phyloP scores from a whole-genome alignment of 2,329 filamentous ascomycete species.

The Penicillium sp. region DNA sequence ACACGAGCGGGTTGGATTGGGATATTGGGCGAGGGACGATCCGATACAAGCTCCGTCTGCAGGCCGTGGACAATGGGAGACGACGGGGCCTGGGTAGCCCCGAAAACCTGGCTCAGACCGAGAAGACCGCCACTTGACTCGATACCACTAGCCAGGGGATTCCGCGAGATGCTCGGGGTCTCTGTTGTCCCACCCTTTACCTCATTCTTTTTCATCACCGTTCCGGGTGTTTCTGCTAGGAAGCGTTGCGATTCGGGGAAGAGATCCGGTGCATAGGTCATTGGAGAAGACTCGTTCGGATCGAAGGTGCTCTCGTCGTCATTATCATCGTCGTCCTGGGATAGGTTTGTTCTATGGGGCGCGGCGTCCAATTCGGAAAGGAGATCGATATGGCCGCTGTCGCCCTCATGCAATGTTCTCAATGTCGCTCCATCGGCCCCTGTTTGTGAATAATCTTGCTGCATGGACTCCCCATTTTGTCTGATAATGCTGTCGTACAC shows the following conservation, averaged over 20 bases:
- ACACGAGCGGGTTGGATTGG: conserved; percentile 41
- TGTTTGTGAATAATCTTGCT: conserved; percentile 21
- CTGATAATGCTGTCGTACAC: conserved; percentile 42
- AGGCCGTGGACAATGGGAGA: conserved; percentile 42
- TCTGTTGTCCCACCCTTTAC: conserved; percentile 26
- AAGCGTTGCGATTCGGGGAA: conserved; percentile 50
- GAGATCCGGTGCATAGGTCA: conserved; percentile 36
- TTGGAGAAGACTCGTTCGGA: conserved; percentile 37
- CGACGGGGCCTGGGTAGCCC: conserved; percentile 47
- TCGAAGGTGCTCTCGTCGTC: conserved; percentile 36
- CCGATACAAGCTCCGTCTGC: conserved; percentile 41
- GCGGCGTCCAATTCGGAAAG: conserved; percentile 37
- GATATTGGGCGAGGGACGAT: conserved; percentile 50
- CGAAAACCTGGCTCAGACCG: conserved; percentile 49
- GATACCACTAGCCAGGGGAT: conserved; percentile 40
- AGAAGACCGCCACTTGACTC: conserved; percentile 41
- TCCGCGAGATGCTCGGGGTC: conserved; percentile 43
- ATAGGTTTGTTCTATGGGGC: conserved; percentile 19
- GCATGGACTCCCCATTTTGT: conserved; percentile 33
- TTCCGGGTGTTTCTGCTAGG: conserved; percentile 42
- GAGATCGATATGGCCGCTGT: conserved; percentile 45
- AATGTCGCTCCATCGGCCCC: conserved; percentile 36
- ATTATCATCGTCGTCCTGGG: conserved; percentile 53
- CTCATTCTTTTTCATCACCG: conserved; percentile 35
- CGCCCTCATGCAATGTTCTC: conserved; percentile 40